Evolutionary conservation across 108 stramenopile genomes (phyloP).

Genomic region (Phaeodactylum tricornutum): DNA sequence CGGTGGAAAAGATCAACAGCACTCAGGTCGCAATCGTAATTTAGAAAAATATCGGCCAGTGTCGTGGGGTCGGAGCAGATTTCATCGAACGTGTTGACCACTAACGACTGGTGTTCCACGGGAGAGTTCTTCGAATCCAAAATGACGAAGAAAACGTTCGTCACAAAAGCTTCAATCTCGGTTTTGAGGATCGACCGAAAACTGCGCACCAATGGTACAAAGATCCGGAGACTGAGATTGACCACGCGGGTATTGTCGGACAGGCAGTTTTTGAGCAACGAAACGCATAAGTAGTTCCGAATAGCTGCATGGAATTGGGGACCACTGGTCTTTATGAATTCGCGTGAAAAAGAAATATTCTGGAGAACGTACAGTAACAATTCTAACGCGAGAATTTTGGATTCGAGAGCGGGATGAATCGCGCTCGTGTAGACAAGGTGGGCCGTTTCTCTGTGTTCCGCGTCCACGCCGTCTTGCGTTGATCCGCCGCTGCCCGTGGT

Average conservation of each 20-base stretch:
- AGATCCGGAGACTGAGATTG: slow-evolving; percentile 85
- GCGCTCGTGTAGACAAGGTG: slow-evolving; percentile 21
- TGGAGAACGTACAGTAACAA: slow-evolving; percentile 84
- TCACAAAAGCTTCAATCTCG: slow-evolving; percentile 96
- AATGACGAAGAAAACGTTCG: slow-evolving; percentile 96
- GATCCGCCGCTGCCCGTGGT: background rate
- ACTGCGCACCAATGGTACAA: slow-evolving; percentile 81
- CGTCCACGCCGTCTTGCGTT: background rate
- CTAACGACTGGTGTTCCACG: slow-evolving; percentile 87
- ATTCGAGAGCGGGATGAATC: slow-evolving; percentile 68
- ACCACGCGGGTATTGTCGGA: slow-evolving; percentile 77
- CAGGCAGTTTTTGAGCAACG: slow-evolving; percentile 92
- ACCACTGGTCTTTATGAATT: slow-evolving; percentile 49
- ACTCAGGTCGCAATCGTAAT: slow-evolving; percentile 96
- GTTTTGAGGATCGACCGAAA: slow-evolving; percentile 87
- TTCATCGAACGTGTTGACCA: slow-evolving; percentile 85
- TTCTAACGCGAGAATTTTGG: slow-evolving; percentile 88
- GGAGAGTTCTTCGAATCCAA: slow-evolving; percentile 90
- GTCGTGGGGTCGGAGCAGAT: slow-evolving; percentile 83
- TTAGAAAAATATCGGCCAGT: slow-evolving; percentile 93
- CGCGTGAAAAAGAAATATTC: slow-evolving; percentile 51
- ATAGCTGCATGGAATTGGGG: slow-evolving; percentile 85
- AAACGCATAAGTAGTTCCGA: slow-evolving; percentile 86
- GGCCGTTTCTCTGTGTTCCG: background rate
- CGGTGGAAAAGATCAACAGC: slow-evolving; percentile 90